Evolutionary conservation across 305 asterid genomes (phyloP).

Genomic region (Ilex paraguariensis): DNA sequence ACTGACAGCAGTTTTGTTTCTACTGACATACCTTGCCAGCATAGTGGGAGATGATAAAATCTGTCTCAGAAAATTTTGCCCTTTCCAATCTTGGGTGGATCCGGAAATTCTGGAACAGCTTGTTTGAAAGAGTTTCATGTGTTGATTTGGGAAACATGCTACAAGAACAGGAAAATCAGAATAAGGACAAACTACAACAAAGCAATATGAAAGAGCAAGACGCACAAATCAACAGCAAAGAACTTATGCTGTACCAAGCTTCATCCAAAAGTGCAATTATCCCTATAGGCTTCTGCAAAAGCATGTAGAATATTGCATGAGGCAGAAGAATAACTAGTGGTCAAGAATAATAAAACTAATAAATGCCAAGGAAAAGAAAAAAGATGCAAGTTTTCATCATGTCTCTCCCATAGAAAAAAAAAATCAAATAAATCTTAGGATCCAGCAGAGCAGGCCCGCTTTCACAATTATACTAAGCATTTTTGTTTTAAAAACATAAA

Average conservation of each 20-base stretch:
- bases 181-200: constrained; percentile 26
- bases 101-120: constrained; percentile 78
- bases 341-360: too few relatives aligned
- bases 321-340: constrained; percentile 14
- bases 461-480: too few relatives aligned
- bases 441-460: too few relatives aligned
- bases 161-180: constrained; percentile 25
- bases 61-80: constrained; percentile 91
- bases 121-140: constrained; percentile 86
- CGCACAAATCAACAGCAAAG: constrained; percentile 25
- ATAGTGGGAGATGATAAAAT: constrained; percentile 87
- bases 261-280: constrained; percentile 92
- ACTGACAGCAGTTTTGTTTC: constrained; percentile 12
- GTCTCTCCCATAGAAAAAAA: too few relatives aligned
- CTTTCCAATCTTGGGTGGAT: constrained; percentile 72
- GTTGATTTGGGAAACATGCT: constrained; percentile 99
- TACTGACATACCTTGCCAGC: constrained; percentile 85
- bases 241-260: constrained; percentile 68
- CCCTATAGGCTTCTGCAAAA: constrained; percentile 96
- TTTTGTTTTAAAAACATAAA: too few relatives aligned
- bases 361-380: too few relatives aligned
- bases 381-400: too few relatives aligned
- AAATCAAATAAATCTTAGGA: too few relatives aligned
- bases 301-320: constrained; percentile 17
- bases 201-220: constrained; percentile 14